Evolutionary conservation across 306 rosid genomes (phyloP).

Genomic region (Hippophae gyantsensis): DNA sequence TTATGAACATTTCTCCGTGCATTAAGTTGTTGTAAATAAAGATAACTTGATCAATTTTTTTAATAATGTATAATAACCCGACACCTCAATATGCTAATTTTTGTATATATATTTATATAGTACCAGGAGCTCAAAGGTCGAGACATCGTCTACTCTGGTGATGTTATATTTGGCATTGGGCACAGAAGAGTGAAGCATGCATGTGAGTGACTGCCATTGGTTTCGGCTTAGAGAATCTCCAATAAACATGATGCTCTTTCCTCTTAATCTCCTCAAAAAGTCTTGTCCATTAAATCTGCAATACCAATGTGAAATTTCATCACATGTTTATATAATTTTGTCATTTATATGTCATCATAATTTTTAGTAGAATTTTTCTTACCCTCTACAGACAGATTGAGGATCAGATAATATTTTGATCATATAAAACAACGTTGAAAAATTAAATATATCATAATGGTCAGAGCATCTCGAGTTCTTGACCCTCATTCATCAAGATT

Average conservation of each 20-base stretch:
- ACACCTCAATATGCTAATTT: too few species aligned
- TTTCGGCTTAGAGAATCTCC: constrained; percentile 86
- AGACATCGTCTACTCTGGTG: constrained; percentile 43
- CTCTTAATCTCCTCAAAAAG: constrained; percentile 51
- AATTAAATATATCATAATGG: too few species aligned
- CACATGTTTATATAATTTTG: background rate
- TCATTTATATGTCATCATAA: background rate
- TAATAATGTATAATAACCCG: too few species aligned
- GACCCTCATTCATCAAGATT: too few species aligned
- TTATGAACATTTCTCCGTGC: too few species aligned
- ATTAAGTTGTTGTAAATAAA: too few species aligned
- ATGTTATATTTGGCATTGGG: constrained; percentile 44
- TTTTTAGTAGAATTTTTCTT: too few species aligned
- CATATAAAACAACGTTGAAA: too few species aligned
- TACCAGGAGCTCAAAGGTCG: constrained; percentile 60
- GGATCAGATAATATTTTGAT: too few species aligned
- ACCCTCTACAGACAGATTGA: too few species aligned
- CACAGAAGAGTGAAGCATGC: constrained; percentile 57
- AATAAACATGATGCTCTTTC: constrained; percentile 79
- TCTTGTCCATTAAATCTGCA: constrained; percentile 54
- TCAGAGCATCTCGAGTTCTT: too few species aligned
- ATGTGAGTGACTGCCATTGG: constrained; percentile 87
- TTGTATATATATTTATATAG: background rate
- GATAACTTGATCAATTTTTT: too few species aligned
- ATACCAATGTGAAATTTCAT: background rate